These are phyloP conservation scores for Davidsoniella virescens DNA, from an alignment of 2,329 filamentous ascomycete species.

Conservation along the genomic window DNA sequence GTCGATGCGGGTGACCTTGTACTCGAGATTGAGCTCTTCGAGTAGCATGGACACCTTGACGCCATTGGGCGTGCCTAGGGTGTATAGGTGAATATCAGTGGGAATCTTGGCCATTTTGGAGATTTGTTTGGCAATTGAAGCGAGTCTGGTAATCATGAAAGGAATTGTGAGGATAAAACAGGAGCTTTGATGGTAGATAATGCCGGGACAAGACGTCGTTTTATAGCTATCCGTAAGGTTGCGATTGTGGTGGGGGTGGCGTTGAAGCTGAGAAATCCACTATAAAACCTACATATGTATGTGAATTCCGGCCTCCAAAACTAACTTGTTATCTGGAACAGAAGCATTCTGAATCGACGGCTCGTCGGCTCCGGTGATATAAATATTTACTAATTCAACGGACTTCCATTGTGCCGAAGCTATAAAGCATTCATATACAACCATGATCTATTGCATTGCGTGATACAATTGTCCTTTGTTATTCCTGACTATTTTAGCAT, in stretches of 20 bases:
- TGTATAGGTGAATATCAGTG: slow-evolving; percentile 66
- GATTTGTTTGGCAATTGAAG: slow-evolving; percentile 13
- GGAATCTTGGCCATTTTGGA: slow-evolving; percentile 26
- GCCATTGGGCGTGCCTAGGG: slow-evolving; percentile 69
- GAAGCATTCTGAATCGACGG: too few relatives aligned
- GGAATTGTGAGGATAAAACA: background rate
- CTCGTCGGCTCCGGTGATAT: too few relatives aligned
- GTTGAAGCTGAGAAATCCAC: too few relatives aligned
- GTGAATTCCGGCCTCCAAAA: background rate
- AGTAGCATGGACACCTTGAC: slow-evolving; percentile 79
- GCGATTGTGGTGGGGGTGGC: background rate
- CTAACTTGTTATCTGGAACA: too few relatives aligned
- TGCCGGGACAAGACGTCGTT: background rate
- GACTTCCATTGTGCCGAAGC: too few relatives aligned
- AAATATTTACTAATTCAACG: too few relatives aligned
- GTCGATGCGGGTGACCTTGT: slow-evolving; percentile 31
- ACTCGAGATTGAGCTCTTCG: slow-evolving; percentile 71
- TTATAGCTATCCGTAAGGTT: background rate
- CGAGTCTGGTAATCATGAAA: background rate
- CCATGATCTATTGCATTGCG: too few relatives aligned
- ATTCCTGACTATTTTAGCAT: too few relatives aligned
- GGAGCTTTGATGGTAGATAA: background rate
- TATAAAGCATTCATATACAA: too few relatives aligned
- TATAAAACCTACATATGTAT: too few relatives aligned
- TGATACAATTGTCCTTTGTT: too few relatives aligned